Base-by-base conservation (phyloP, 2,329 filamentous ascomycete genomes). In the Talaromyces sp. region DNA sequence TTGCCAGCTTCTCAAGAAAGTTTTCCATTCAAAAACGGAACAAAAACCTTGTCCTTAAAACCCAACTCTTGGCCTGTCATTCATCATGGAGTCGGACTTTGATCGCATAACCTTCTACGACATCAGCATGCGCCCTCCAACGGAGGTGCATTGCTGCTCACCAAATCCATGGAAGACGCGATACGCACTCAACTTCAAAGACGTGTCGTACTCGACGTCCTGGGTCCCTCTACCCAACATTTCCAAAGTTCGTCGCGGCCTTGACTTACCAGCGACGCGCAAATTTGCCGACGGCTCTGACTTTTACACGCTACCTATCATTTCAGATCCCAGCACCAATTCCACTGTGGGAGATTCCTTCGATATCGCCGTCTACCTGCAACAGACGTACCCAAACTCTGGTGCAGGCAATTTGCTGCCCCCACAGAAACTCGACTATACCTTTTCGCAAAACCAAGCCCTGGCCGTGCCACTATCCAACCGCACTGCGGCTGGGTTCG, bases 331-430 rank as follows among this genome's bases (percentile, higher is more conserved):
- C 0, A 60, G 67, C 18, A 81, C 79, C 0, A 68, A 67, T 5
- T 62, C 72, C 0, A 57, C 76, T 0, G 60, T 88, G 2, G 87
- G 87, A 5, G 87, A 89, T 73, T 85, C 85, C 2, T 87, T 88
- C 68, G 87, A 89, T 58, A 89, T 89, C 63, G 87, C 87, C 6
- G 72, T 81, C 30, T 83, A 87, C 66, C 77, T 89, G 1, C 80
- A 88, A 28, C 72, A 78, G 1, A 77, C 70, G 0, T 86, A 83
- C 60, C 83, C 84, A 0, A 61, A 71, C 33, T 70, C 78, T 0
- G 80, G 80, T 1, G 74, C 68, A 1, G 78, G 79, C 0, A 70
- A 78, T 53, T 75, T 88, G 2, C 84, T 88, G 66, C 81, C 81
- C 0, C 55, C 70, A 0, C 69, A 73, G 53, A 72, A 64, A 6